Conservation (phyloP, 208 protist species). For the Naegleria gruberi region DNA sequence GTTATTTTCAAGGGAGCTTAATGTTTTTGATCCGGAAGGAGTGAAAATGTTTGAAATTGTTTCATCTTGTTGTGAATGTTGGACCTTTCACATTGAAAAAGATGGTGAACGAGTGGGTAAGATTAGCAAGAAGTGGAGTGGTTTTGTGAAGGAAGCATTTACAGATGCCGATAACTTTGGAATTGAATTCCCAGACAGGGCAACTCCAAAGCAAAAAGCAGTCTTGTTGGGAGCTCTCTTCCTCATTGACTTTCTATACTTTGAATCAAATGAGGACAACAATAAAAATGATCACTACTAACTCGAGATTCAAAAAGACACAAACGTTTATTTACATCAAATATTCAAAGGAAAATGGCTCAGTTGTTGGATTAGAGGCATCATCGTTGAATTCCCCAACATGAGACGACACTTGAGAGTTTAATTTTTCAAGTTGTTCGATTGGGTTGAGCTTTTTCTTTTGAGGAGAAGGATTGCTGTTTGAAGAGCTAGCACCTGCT, state of each 20-base stretch:
- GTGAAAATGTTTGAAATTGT: neutral
- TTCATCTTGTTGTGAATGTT: neutral
- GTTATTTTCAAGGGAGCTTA: neutral
- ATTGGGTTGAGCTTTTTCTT: too few species aligned
- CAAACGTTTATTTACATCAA: neutral
- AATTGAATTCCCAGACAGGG: constrained; percentile 23
- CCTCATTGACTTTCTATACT: constrained; percentile 32
- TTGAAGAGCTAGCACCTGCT: too few species aligned
- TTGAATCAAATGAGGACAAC: constrained; percentile 4
- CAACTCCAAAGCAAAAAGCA: constrained; percentile 22
- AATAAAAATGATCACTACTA: neutral
- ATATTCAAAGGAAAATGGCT: neutral
- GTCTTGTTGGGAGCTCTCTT: constrained; percentile 28
- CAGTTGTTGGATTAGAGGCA: neutral
- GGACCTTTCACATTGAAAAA: neutral
- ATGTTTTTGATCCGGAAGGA: neutral
- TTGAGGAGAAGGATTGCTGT: too few species aligned
- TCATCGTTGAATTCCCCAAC: neutral
- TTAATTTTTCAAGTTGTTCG: neutral
- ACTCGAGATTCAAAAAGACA: neutral
- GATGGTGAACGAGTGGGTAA: neutral
- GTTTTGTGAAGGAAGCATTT: constrained; percentile 25
- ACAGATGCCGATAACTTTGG: constrained; percentile 31
- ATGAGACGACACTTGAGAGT: neutral
- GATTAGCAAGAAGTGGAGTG: neutral